Conservation (phyloP, 495 filamentous ascomycete genomes). For the Xylaria intraflava region DNA sequence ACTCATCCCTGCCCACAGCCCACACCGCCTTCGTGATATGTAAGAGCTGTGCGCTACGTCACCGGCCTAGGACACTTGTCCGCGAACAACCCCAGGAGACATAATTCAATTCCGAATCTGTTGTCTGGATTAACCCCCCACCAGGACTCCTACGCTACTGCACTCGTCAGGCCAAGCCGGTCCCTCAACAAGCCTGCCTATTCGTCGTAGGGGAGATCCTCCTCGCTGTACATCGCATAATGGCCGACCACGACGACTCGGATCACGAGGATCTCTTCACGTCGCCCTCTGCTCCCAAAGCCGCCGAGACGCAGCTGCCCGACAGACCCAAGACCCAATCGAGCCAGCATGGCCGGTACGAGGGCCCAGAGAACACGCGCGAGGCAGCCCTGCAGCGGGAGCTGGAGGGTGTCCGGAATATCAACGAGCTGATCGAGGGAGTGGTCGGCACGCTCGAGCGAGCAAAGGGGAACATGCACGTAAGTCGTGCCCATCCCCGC, state of each 20-base stretch:
- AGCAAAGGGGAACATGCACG: constrained; percentile 88
- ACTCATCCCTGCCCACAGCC: too few species aligned
- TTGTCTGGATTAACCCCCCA: too few species aligned
- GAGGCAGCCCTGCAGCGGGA: constrained; percentile 70
- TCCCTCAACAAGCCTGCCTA: too few species aligned
- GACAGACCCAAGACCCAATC: constrained; percentile 38
- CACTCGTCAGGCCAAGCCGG: too few species aligned
- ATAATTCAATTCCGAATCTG: too few species aligned
- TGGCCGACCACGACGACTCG: constrained; percentile 48
- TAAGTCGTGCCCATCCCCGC: constrained; percentile 32
- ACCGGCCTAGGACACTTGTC: too few species aligned
- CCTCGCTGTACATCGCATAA: not conserved
- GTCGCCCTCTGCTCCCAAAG: constrained; percentile 51
- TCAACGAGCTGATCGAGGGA: constrained; percentile 82
- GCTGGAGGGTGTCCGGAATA: constrained; percentile 70
- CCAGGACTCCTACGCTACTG: too few species aligned
- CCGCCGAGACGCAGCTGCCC: constrained; percentile 13
- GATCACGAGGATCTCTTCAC: constrained; percentile 67
- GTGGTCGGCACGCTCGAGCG: constrained; percentile 72
- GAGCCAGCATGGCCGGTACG: constrained; percentile 50
- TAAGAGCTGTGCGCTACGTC: too few species aligned
- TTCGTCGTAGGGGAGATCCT: too few species aligned
- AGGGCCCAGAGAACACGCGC: constrained; percentile 56
- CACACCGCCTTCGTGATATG: too few species aligned
- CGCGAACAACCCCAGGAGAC: too few species aligned